Evolutionary conservation across 768 basidiomycete species (phyloP), one percentile per base, ranked within the genome.

Genomic region (Amanita phalloides): DNA sequence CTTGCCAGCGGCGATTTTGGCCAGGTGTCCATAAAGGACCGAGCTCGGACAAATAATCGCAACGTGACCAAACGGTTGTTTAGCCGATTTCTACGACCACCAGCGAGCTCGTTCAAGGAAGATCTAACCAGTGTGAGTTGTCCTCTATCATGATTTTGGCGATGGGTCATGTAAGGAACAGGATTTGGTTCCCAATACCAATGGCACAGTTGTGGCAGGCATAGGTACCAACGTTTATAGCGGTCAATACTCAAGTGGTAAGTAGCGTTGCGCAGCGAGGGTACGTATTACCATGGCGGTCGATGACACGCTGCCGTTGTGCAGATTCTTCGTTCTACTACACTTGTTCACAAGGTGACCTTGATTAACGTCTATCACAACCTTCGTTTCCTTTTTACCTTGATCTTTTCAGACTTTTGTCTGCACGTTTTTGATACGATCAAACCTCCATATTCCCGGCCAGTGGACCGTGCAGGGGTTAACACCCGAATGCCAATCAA

Each of bases 321-420:
- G 5, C 44, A 88, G 90, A 92, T 61, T 86, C 90, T 0, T 82
- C 86, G 0, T 94, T 96, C 64, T 97, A 89, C 64, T 97, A 96
- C 64, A 92, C 93, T 3, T 95, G 93, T 58, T 82, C 79, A 42
- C 84, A 88, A 77, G 87, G 86, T 86, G 53, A 35, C 6, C n/a
- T 26, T 49, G 62, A 53, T 9, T n/a, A 9, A 32, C 26, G 36
- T 32, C n/a, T 13, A 45, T 30, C n/a, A n/a, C 30, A 32, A 41
- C 30, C 26, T 21, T 51, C 25, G 11, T 17, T n/a, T n/a, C 4
- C 2, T 1, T 21, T 30, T 20, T 17, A 38, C 14, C 45, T 41
- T 32, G 48, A 30, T 13, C 20, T 41, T 23, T 23, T 37, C 14
- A 87, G 91, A 95, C 65, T 98, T 94, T 61, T 79, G 79, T 35